Evolutionary conservation across 139 green algal species (phyloP), one percentile per base, ranked within the genome.

Genomic region (Chlamydomonas sphaeroides): DNA sequence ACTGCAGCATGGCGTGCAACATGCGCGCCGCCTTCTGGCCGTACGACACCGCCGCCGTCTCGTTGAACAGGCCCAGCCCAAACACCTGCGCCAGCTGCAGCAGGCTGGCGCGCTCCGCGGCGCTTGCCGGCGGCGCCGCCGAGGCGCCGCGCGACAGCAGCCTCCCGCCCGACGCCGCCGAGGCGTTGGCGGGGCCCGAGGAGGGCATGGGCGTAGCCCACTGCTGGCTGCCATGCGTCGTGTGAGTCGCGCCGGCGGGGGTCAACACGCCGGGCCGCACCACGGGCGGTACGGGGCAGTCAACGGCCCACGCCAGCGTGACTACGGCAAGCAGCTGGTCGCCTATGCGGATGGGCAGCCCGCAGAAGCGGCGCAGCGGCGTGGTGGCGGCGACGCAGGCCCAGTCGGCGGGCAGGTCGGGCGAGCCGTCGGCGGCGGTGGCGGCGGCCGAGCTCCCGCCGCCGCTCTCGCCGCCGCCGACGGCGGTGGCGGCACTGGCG

Each of bases 71-170:
- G 5, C 73, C 73, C 61, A 80, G 73, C 15, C 59, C 35, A 7
- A 80, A 61, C 3, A 80, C 39, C 59, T 80, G 73, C 59, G 73
- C 36, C n/a, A 70, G 18, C 73, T 80, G 73, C 39, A 70, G 41
- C 18, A 80, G 59, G 30, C 39, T 61, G 17, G 17, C 39, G 51
- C 41, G 30, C 73, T 80, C 73, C 38, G 57, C 30, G 21, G 61
- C 57, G 1, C 30, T 41, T 5, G 59, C 28, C 18, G 57, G 36
- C 56, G 53, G 23, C 36, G n/a, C 15, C 49, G n/a, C 32, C 68
- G n/a, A n/a, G 28, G 30, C 42, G 28, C 68, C 18, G 68, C 45
- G n/a, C 39, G 17, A 17, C 14, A 28, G 20, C 42, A 23, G 30
- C 41, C 21, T 30, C 30, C 25, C 17, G n/a, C 38, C n/a, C 66